Conservation (phyloP, 148 eudicot species). For the Talinum fruticosum region DNA sequence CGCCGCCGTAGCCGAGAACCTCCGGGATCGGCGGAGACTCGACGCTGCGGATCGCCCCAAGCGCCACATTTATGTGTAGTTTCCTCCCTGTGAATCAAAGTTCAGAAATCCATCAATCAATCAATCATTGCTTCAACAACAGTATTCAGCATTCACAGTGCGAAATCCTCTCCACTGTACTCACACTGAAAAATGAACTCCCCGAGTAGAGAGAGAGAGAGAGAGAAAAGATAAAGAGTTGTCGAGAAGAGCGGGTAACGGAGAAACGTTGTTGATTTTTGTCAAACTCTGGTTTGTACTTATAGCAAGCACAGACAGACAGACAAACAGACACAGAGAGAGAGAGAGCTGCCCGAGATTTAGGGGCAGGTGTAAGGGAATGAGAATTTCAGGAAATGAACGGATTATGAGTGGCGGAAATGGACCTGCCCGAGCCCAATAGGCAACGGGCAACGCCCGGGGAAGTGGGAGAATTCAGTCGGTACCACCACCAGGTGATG, state of each 20-base stretch:
- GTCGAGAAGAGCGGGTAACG: neutral
- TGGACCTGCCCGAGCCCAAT: too few species aligned
- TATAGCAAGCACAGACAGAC: neutral
- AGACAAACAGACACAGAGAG: neutral
- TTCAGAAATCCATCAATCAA: neutral
- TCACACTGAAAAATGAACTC: conserved; percentile 5
- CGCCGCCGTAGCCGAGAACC: conserved; percentile 40
- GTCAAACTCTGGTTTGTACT: neutral
- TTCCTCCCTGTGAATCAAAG: conserved; percentile 3
- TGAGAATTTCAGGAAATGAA: neutral
- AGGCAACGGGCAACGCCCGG: too few species aligned
- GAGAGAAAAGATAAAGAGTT: neutral
- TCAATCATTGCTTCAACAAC: neutral
- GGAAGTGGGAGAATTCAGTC: too few species aligned
- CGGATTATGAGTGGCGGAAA: too few species aligned
- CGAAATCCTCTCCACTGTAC: neutral
- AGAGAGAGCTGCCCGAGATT: neutral
- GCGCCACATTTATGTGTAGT: conserved; percentile 48
- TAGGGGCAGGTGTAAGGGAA: neutral
- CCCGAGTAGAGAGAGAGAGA: neutral
- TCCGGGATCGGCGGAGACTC: conserved; percentile 53
- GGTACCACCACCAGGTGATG: too few species aligned
- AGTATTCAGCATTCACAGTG: neutral
- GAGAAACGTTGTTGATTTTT: neutral
- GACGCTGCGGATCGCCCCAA: conserved; percentile 64